Base-by-base conservation (phyloP, 371 early-diverging fungal species). In the Circinella umbellata region DNA sequence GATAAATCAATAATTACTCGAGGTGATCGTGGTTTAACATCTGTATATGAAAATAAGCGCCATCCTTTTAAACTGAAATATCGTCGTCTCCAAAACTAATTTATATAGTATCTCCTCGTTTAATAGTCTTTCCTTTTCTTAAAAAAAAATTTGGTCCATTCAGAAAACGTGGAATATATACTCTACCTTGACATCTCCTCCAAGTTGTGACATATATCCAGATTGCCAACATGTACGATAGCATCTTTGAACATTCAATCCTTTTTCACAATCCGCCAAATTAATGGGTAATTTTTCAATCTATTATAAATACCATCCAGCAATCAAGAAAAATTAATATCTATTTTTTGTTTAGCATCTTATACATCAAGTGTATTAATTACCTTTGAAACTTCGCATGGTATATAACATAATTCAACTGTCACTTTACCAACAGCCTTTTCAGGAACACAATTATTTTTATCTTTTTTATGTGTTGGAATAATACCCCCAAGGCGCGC, bases 351-450 rank as follows among this genome's bases (percentile, higher is more conserved):
- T 51, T 51, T 69, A 20, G 9, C 42, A 1, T 53, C 37, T 9
- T 35, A 9, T 48, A 37, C n/a, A 49, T 18, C 57, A 6, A 27
- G 14, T 59, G 11, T 10, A n/a, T 17, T 42, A 8, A n/a, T 64
- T 59, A 68, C 74, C 67, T 67, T 35, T 57, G 62, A 63, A 68
- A 57, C 67, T 3, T 54, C 68, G 49, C 59, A 37, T 15, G 71
- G 70, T 38, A 75, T 70, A 18, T 75, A 57, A 61, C 80, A 71
- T 17, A 76, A 68, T 35, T 79, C 63, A 1, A 76, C 69, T 3
- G 73, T 71, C 6, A 83, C 47, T 42, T 80, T 83, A 4, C 83
- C 83, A 8, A 83, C 78, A 5, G 79, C 83, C 46, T 80, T 80
- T 69, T 80, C 79, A 13, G 64, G 73, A 3, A 66, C 49, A 34